These are phyloP conservation scores for Penicillium sp. DNA, from an alignment of 2,329 filamentous ascomycete species.

Conservation along the genomic window DNA sequence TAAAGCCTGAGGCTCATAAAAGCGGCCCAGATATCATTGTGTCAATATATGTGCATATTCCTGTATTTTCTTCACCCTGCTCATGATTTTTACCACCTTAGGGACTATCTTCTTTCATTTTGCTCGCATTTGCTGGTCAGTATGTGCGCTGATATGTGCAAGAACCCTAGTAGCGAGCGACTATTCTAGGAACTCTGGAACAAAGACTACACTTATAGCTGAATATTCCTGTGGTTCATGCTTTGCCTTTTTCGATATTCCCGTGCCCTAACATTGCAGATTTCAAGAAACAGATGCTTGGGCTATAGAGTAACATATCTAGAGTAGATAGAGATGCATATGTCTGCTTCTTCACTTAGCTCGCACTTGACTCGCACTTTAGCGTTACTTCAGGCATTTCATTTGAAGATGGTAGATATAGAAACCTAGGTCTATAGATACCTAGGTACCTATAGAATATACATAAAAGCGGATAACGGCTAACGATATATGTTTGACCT, in stretches of 20 bases:
- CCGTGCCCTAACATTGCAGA: background rate
- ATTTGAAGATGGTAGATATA: too few species aligned
- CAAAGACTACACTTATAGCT: too few species aligned
- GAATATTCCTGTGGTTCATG: too few species aligned
- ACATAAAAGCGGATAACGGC: background rate
- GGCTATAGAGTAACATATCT: background rate
- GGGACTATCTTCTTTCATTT: background rate
- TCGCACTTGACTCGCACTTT: background rate
- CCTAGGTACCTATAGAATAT: too few species aligned
- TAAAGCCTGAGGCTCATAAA: too few species aligned
- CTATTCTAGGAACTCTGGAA: background rate
- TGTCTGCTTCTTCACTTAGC: background rate
- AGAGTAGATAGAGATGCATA: background rate
- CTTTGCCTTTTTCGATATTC: background rate
- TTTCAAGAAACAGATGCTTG: background rate
- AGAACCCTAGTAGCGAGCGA: background rate
- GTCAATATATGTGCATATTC: too few species aligned
- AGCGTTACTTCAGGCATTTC: background rate
- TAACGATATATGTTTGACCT: background rate
- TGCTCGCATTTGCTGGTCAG: background rate
- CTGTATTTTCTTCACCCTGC: background rate
- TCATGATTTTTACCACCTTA: background rate
- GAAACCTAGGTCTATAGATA: background rate
- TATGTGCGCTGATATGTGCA: background rate
- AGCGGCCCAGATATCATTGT: too few species aligned